A percentile compares a stretch with the other conserved stretches of the same genome.
Evolutionary conservation across 768 basidiomycete species (phyloP).

Genomic region (Candolleomyces eurysporus): DNA sequence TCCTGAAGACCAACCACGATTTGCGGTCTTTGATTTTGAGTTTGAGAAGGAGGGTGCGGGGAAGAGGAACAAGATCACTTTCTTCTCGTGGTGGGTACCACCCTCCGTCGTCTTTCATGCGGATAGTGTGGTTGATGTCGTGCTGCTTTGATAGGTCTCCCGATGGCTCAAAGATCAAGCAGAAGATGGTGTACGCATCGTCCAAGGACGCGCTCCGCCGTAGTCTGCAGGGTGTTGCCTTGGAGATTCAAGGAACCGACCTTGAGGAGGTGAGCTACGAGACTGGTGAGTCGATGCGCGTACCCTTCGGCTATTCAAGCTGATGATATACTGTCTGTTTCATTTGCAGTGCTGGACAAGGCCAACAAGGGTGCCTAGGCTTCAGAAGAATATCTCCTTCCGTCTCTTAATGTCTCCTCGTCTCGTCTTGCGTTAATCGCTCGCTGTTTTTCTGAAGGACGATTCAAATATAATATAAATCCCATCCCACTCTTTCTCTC

Average conservation of each 20-base stretch:
- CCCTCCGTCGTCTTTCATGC: too few relatives aligned
- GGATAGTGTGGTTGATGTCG: constrained; percentile 6
- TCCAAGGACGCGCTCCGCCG: constrained; percentile 80
- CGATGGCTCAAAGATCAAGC: constrained; percentile 78
- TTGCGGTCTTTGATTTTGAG: constrained; percentile 92
- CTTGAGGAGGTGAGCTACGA: constrained; percentile 68
- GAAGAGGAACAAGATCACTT: constrained; percentile 83
- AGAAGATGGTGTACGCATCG: constrained; percentile 92
- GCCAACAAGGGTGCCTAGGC: constrained; percentile 20
- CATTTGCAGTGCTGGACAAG: constrained; percentile 26
- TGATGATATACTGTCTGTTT: constrained; percentile 7
- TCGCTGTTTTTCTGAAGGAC: too few relatives aligned
- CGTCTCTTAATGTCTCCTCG: not conserved
- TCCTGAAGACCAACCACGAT: constrained; percentile 75
- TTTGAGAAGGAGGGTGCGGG: constrained; percentile 72
- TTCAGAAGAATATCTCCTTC: not conserved
- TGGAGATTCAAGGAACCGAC: constrained; percentile 88
- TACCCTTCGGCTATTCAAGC: not conserved
- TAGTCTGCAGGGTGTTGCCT: constrained; percentile 68
- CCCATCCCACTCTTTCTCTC: too few relatives aligned
- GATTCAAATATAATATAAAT: too few relatives aligned
- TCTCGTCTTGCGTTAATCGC: not conserved
- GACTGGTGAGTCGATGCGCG: constrained; percentile 47
- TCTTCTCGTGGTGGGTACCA: constrained; percentile 76
- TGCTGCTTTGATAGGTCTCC: constrained; percentile 64